Evolutionary conservation across 441 rosid species (phyloP), one percentile per base, ranked within the genome.

Genomic region (Jatropha podagrica): DNA sequence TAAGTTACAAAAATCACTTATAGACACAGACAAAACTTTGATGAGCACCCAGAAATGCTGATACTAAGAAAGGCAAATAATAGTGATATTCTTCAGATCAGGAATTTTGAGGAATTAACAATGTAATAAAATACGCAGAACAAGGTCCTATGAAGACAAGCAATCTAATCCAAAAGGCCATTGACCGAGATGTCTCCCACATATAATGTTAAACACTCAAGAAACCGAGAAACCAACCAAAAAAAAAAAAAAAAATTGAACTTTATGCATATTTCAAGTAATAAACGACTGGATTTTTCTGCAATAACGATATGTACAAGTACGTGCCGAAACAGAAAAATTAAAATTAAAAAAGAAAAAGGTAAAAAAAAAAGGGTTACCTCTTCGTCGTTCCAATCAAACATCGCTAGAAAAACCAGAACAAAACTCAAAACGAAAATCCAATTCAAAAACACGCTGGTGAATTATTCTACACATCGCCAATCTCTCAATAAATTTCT

Each of bases 331-430:
- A 58, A 58, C 7, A 4, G 42, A 20, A 41, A 17, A 20, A 10
- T 0, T 7, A 54, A 9, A 17, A 3, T 3, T 3, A 10, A 38
- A 18, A 44, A 7, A 37, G 4, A 7, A 20, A 56, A 20, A 10
- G 56, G 17, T 17, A 5, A 3, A 14, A 42, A 37, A 17, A 23
- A 20, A 32, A 0, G 48, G 17, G 2, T 79, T 80, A 96, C 99
- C 97, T 94, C 99, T 80, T 88, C 97, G 82, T 94, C 98, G 95
- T 91, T 91, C 99, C 98, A 96, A 84, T 96, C 96, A 94, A 94
- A 96, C 99, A 96, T 96, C 79, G 88, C 88, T 85, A 64, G 55
- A 77, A 61, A 85, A 76, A 59, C 58, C 72, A 69, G 66, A 73
- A 71, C 76, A 70, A 79, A 82, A 74, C 80, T 71, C 71, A 65